phyloP scores from a whole-genome alignment of 1,284 basidiomycete genomes.

The Ustilago trichophora region DNA sequence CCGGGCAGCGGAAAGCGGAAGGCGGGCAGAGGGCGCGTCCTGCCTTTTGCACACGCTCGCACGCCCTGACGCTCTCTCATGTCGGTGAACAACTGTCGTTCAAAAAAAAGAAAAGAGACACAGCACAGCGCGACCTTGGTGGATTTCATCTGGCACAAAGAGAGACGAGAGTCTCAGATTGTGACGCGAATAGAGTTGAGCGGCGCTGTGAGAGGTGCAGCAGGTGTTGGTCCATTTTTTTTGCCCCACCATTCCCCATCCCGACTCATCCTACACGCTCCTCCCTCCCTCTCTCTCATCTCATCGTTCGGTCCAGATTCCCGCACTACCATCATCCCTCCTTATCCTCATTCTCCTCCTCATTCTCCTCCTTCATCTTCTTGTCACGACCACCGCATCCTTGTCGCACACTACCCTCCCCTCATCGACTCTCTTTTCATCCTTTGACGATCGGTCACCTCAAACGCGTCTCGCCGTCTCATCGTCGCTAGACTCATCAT shows the following conservation, averaged over 20 bases:
- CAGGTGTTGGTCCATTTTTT: slow-evolving; percentile 12
- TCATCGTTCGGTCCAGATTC: slow-evolving; percentile 7
- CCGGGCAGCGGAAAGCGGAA: slow-evolving; percentile 17
- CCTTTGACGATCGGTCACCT: slow-evolving; percentile 4
- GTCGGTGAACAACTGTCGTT: too few relatives aligned
- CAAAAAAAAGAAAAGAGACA: neutral
- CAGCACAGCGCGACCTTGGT: slow-evolving; percentile 18
- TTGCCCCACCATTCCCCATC: slow-evolving; percentile 3
- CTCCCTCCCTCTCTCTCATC: slow-evolving; percentile 15
- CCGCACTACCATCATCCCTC: neutral
- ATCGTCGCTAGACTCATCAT: neutral
- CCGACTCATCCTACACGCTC: neutral
- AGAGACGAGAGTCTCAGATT: neutral
- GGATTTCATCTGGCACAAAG: neutral
- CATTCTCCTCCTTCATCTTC: neutral
- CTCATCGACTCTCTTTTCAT: neutral
- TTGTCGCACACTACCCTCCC: too few relatives aligned
- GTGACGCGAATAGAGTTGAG: slow-evolving; percentile 22
- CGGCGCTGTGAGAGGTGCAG: too few relatives aligned
- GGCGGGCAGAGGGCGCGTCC: slow-evolving; percentile 6
- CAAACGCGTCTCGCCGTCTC: slow-evolving; percentile 14
- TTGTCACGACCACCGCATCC: too few relatives aligned
- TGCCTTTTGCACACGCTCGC: neutral
- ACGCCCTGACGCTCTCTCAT: too few relatives aligned
- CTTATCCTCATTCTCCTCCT: neutral